These are phyloP conservation scores for Fagopyrum homotropicum DNA, from an alignment of 148 eudicot species.

Conservation along the genomic window DNA sequence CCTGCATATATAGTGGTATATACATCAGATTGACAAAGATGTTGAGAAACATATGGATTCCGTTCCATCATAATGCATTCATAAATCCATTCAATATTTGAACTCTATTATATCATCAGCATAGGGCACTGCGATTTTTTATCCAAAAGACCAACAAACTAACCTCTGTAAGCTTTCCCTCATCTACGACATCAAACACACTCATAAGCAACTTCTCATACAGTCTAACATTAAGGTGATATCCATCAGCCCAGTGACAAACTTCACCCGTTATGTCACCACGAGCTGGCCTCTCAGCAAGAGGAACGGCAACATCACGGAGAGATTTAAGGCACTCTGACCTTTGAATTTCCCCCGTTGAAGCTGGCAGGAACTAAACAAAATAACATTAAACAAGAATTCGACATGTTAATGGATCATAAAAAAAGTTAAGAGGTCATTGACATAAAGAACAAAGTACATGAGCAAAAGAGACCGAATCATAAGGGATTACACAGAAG, in stretches of 20 bases:
- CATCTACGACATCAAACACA: conserved; percentile 93
- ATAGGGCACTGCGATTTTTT: background rate
- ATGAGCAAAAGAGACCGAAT: background rate
- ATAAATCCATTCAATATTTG: background rate
- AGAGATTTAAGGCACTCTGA: conserved; percentile 89
- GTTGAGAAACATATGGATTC: background rate
- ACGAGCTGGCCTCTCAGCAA: conserved; percentile 98
- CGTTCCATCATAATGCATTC: background rate
- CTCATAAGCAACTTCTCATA: conserved; percentile 94
- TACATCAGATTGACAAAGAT: background rate
- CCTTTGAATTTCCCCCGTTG: conserved; percentile 81
- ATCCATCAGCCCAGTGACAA: conserved; percentile 99
- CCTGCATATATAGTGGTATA: conserved; percentile 37
- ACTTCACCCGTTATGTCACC: conserved; percentile 99
- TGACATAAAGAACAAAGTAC: background rate
- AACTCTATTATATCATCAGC: background rate
- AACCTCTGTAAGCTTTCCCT: conserved; percentile 98
- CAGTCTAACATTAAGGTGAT: conserved; percentile 88
- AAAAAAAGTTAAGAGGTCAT: background rate
- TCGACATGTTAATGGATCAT: background rate
- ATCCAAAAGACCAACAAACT: conserved; percentile 15
- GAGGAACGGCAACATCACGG: conserved; percentile 74
- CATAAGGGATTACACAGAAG: background rate
- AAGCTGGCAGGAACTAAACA: conserved; percentile 71
- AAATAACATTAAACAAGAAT: conserved; percentile 1